These are phyloP conservation scores for Lachnellula arida DNA, from an alignment of 2,329 filamentous ascomycete genomes.

Conservation along the genomic window DNA sequence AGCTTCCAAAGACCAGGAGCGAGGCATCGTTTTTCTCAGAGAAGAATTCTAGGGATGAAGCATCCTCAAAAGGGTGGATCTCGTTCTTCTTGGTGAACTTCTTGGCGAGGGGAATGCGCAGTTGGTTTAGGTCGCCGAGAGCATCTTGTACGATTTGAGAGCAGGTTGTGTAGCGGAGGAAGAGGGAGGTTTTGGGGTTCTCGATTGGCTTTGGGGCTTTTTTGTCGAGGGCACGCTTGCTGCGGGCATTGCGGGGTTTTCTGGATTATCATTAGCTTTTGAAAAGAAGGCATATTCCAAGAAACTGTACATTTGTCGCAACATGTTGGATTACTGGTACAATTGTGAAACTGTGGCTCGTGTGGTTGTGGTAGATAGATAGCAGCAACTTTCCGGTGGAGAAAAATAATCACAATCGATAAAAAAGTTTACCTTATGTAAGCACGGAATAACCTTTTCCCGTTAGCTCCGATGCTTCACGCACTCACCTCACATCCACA, in stretches of 20 bases:
- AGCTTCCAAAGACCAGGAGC: constrained; percentile 76
- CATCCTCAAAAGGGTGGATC: constrained; percentile 90
- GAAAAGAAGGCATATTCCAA: not conserved
- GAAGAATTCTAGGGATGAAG: constrained; percentile 87
- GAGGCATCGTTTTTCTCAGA: constrained; percentile 92
- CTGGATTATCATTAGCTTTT: constrained; percentile 33
- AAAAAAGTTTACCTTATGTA: constrained; percentile 1
- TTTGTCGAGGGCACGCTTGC: constrained; percentile 91
- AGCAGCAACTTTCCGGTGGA: constrained; percentile 5
- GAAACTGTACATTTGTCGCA: constrained; percentile 31
- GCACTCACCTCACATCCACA: too few species aligned
- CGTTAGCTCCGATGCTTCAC: not conserved
- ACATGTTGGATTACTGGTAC: constrained; percentile 27
- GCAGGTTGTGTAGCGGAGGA: constrained; percentile 82
- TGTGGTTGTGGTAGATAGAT: constrained; percentile 1
- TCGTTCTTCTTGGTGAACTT: constrained; percentile 97
- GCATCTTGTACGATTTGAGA: constrained; percentile 79
- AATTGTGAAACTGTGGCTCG: constrained; percentile 9
- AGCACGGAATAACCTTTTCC: not conserved
- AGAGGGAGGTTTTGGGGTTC: constrained; percentile 84
- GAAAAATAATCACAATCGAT: constrained; percentile 18
- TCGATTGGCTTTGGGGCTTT: constrained; percentile 84
- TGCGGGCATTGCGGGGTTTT: constrained; percentile 77
- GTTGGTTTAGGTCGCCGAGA: constrained; percentile 75
- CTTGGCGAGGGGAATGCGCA: constrained; percentile 80